Conservation (phyloP, 768 basidiomycete species). For the Lyophyllum atratum region DNA sequence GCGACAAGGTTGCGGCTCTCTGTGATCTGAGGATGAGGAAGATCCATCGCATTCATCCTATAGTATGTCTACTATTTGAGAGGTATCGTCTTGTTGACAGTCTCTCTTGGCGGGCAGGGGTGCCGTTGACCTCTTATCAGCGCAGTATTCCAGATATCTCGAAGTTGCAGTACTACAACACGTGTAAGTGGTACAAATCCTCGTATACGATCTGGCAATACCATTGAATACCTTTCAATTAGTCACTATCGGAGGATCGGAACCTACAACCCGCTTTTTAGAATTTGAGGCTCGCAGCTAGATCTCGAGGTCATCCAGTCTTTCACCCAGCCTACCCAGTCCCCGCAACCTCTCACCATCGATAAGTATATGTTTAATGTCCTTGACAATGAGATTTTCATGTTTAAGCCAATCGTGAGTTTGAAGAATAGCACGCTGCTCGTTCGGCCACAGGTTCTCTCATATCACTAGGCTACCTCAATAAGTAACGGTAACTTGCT, state of each 20-base stretch:
- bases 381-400: background rate
- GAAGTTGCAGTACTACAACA: slow-evolving; percentile 29
- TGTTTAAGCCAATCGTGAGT: background rate
- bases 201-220: background rate
- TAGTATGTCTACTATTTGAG: slow-evolving; percentile 18
- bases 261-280: slow-evolving; percentile 22
- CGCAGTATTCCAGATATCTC: slow-evolving; percentile 28
- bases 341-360: too few relatives aligned
- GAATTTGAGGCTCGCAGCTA: slow-evolving; percentile 21
- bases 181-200: slow-evolving; percentile 21
- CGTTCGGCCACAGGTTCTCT: background rate
- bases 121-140: slow-evolving; percentile 22
- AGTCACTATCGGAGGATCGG: slow-evolving; percentile 25
- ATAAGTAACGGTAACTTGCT: too few relatives aligned
- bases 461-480: background rate
- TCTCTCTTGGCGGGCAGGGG: slow-evolving; percentile 25
- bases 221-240: background rate
- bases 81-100: too few relatives aligned
- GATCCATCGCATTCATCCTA: slow-evolving; percentile 26
- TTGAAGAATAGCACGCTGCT: background rate
- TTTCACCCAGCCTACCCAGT: too few relatives aligned
- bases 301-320: background rate
- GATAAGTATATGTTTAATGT: background rate
- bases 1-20: slow-evolving; percentile 15
- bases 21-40: slow-evolving; percentile 23